Conservation (phyloP, 2,329 filamentous ascomycete species). For the Aspergillus viridinutans region DNA sequence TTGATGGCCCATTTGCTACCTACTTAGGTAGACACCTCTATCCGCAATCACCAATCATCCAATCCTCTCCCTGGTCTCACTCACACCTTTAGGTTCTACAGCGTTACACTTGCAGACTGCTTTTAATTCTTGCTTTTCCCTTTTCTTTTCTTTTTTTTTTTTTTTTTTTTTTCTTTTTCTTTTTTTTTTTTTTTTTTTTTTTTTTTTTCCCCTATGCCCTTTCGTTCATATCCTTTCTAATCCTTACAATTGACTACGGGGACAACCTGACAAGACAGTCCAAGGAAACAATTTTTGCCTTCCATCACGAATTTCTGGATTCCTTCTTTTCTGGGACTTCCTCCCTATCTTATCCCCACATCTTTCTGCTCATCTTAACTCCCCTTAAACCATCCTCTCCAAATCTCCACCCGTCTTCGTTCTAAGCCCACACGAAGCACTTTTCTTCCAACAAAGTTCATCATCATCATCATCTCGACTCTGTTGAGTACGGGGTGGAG, state of each 20-base stretch:
- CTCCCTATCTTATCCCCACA: background rate
- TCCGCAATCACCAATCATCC: background rate
- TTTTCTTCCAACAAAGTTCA: background rate
- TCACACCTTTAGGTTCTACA: background rate
- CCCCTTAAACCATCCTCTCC: background rate
- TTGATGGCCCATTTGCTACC: background rate
- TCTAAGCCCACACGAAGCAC: background rate
- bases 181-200: background rate
- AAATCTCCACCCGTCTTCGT: background rate
- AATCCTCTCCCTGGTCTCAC: background rate
- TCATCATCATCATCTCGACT: background rate
- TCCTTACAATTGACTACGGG: background rate
- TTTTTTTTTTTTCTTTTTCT: background rate
- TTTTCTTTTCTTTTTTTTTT: background rate
- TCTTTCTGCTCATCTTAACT: background rate
- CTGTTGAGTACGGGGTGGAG: background rate
- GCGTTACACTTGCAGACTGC: background rate
- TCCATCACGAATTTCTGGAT: background rate
- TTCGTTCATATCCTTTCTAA: background rate
- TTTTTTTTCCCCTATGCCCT: background rate
- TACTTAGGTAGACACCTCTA: background rate
- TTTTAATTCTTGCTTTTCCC: slow-evolving; percentile 1
- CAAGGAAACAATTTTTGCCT: background rate
- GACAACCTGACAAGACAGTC: too few species aligned
- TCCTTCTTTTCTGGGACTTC: background rate